phyloP scores from a whole-genome alignment of 2,329 filamentous ascomycete species.

The Metarhizium guizhouense region DNA sequence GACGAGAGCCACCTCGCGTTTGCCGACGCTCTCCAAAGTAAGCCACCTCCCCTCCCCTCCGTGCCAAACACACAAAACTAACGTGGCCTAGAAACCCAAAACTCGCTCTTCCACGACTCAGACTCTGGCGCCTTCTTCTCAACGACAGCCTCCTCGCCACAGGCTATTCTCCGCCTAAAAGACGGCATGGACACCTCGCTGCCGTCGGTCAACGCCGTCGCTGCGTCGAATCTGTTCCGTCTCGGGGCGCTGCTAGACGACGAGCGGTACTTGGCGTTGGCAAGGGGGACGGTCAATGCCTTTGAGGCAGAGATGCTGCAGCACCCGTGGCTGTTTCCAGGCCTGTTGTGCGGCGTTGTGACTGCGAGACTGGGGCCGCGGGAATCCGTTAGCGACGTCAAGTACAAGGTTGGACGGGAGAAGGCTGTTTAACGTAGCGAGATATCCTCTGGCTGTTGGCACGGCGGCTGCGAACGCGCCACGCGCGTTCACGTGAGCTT shows the following conservation, averaged over 20 bases:
- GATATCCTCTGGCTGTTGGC: too few relatives aligned
- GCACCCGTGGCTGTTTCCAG: slow-evolving; percentile 85
- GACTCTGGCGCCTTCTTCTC: slow-evolving; percentile 63
- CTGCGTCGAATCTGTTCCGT: slow-evolving; percentile 80
- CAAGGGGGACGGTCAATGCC: slow-evolving; percentile 66
- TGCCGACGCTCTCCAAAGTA: slow-evolving; percentile 72
- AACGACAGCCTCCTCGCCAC: slow-evolving; percentile 51
- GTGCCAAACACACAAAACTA: not conserved
- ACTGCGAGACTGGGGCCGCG: slow-evolving; percentile 62
- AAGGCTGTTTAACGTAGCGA: slow-evolving; percentile 4
- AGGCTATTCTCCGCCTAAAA: slow-evolving; percentile 79
- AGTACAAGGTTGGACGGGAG: slow-evolving; percentile 13
- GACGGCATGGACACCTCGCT: slow-evolving; percentile 91
- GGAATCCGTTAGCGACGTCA: slow-evolving; percentile 17
- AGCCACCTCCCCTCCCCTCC: slow-evolving; percentile 13
- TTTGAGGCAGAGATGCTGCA: slow-evolving; percentile 90
- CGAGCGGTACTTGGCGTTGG: slow-evolving; percentile 52
- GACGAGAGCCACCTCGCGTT: slow-evolving; percentile 69
- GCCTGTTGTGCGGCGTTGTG: slow-evolving; percentile 68
- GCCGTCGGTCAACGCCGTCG: slow-evolving; percentile 81
- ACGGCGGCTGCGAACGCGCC: too few relatives aligned
- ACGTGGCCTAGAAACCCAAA: slow-evolving; percentile 53
- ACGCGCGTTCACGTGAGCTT: too few relatives aligned
- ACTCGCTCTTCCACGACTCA: slow-evolving; percentile 67
- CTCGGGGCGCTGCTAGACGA: slow-evolving; percentile 63